Percentiles rank a stretch among this genome's conserved stretches.
Evolutionary conservation across 148 eudicot species (phyloP).

Genomic region (Camellia japonica): DNA sequence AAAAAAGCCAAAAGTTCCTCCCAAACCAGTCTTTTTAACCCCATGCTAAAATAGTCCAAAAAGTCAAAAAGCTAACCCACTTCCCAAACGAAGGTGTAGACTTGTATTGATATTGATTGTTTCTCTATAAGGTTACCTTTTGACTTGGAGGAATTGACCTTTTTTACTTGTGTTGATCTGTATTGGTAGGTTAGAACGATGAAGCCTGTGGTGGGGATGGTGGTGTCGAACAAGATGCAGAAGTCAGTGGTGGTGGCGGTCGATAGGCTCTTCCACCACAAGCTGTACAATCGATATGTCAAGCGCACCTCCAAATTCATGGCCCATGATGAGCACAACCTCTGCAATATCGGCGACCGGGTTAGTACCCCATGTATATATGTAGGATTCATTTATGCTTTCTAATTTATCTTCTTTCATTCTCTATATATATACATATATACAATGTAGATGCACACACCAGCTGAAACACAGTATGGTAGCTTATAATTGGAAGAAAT

Average conservation of each 20-base stretch:
- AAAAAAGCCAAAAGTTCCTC: too few relatives aligned
- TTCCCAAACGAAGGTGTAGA: neutral
- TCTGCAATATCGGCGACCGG: slow-evolving; percentile 26
- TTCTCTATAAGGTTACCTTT: too few relatives aligned
- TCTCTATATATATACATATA: too few relatives aligned
- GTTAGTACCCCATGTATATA: neutral
- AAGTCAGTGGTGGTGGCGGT: slow-evolving; percentile 30
- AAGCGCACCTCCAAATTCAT: slow-evolving; percentile 29
- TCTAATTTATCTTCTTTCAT: neutral
- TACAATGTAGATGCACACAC: too few relatives aligned
- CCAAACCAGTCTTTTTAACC: too few relatives aligned
- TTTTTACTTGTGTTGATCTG: too few relatives aligned
- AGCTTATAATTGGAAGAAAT: too few relatives aligned
- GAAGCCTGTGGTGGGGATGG: slow-evolving; percentile 28
- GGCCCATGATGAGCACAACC: slow-evolving; percentile 30
- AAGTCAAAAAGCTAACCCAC: too few relatives aligned
- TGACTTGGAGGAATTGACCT: neutral
- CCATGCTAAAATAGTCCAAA: too few relatives aligned
- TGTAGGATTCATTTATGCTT: too few relatives aligned
- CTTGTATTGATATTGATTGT: neutral
- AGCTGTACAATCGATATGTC: slow-evolving; percentile 22
- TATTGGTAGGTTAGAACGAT: neutral
- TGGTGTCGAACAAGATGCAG: slow-evolving; percentile 30
- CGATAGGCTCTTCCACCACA: slow-evolving; percentile 27
- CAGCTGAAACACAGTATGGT: too few relatives aligned